A percentile compares a stretch with the other conserved stretches of the same genome.
Evolutionary conservation across 1,284 basidiomycete genomes (phyloP).

Genomic region (Meripilus lineatus): DNA sequence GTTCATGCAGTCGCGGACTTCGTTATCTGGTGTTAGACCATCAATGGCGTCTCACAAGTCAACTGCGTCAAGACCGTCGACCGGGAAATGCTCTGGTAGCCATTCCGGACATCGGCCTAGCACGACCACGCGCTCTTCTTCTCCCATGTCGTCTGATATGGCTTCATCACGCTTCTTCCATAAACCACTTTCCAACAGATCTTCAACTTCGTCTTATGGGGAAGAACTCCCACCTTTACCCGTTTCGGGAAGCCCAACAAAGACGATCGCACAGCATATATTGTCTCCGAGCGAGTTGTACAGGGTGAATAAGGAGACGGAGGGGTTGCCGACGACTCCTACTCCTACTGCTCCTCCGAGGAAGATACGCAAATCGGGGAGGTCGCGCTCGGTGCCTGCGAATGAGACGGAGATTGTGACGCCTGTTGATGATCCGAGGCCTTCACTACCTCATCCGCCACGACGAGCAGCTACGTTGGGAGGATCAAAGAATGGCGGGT

Average conservation of each 20-base stretch:
- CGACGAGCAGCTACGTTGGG: constrained; percentile 15
- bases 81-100: constrained; percentile 17
- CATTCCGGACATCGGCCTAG: constrained; percentile 29
- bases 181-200: constrained; percentile 41
- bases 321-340: constrained; percentile 1
- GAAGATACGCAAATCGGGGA: constrained; percentile 13
- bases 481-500: constrained; percentile 1
- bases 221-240: constrained; percentile 40
- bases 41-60: constrained; percentile 13
- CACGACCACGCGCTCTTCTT: constrained; percentile 46
- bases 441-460: constrained; percentile 28
- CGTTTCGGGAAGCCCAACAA: constrained; percentile 13
- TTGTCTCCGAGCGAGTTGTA: constrained; percentile 46
- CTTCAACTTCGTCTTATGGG: constrained; percentile 54
- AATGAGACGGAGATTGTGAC: constrained; percentile 9
- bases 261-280: constrained; percentile 37
- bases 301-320: constrained; percentile 18
- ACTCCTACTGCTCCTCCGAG: constrained; percentile 1
- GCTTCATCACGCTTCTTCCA: constrained; percentile 48
- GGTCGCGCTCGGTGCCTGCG: constrained; percentile 18
- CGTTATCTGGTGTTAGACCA: constrained; percentile 25
- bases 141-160: constrained; percentile 51
- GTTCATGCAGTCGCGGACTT: constrained; percentile 29
- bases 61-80: constrained; percentile 17
- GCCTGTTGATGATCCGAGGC: constrained; percentile 13